Percentiles rank a stretch among this genome's conserved stretches.
These are phyloP conservation scores for Borovskyia barvae DNA, from an alignment of 208 protist species.

Conservation along the genomic window DNA sequence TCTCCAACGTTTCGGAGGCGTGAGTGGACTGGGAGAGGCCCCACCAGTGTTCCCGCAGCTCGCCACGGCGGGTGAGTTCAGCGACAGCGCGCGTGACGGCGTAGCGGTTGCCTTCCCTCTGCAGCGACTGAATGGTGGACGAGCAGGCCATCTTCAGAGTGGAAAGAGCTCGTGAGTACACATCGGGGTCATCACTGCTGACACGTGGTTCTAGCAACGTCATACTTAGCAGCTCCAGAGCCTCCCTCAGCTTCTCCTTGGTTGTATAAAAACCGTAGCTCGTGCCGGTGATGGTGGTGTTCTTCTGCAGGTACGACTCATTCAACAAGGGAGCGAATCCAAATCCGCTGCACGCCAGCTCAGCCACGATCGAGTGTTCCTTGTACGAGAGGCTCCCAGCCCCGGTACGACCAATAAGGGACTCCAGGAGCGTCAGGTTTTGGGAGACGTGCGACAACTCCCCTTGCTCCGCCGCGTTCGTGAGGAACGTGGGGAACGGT, in stretches of 20 bases:
- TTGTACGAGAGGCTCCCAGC: conserved; percentile 72
- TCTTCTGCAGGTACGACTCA: conserved; percentile 58
- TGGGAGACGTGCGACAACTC: conserved; percentile 26
- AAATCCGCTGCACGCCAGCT: conserved; percentile 86
- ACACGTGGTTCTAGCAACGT: conserved; percentile 71
- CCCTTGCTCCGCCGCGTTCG: conserved; percentile 24
- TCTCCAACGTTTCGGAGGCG: conserved; percentile 65
- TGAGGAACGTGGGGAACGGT: conserved; percentile 47
- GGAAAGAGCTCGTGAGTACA: conserved; percentile 67
- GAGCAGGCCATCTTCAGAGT: conserved; percentile 69
- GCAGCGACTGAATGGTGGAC: conserved; percentile 63
- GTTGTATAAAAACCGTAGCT: conserved; percentile 86
- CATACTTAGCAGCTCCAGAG: conserved; percentile 68
- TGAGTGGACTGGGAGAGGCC: conserved; percentile 70
- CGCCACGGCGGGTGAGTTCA: conserved; percentile 52
- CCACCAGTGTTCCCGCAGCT: conserved; percentile 67
- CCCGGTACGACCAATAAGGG: conserved; percentile 62
- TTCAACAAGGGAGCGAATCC: conserved; percentile 66
- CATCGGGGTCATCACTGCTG: conserved; percentile 54
- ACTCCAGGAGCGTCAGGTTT: conserved; percentile 47
- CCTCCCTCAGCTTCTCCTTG: conserved; percentile 70
- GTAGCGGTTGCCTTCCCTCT: conserved; percentile 66
- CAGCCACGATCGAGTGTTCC: conserved; percentile 70
- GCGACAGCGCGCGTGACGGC: conserved; percentile 66
- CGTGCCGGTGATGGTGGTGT: conserved; percentile 62